Evolutionary conservation across 257 asterid species (phyloP).

Genomic region (Anisodus acutangulus): DNA sequence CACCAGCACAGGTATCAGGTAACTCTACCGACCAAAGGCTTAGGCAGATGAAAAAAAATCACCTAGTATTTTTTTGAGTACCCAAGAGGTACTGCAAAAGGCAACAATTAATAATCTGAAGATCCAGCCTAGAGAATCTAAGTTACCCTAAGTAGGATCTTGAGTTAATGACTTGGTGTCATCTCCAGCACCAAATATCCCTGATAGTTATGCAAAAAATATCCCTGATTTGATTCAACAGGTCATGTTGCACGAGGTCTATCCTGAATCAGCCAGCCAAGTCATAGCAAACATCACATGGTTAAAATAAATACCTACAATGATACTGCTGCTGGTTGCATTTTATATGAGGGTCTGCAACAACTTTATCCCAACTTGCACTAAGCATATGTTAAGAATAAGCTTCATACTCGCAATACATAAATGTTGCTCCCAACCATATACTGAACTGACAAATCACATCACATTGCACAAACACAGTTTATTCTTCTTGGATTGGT

Average conservation of each 20-base stretch:
- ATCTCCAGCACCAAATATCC: background rate
- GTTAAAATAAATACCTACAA: background rate
- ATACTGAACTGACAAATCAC: background rate
- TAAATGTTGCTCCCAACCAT: background rate
- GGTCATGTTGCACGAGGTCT: background rate
- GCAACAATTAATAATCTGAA: background rate
- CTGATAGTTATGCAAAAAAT: background rate
- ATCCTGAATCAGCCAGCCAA: slow-evolving; percentile 13
- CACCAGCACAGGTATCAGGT: background rate
- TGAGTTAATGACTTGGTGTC: background rate
- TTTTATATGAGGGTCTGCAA: background rate
- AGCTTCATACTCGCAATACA: slow-evolving; percentile 6
- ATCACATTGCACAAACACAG: background rate
- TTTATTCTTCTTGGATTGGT: background rate
- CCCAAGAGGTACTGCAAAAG: background rate
- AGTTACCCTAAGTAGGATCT: background rate
- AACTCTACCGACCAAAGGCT: background rate
- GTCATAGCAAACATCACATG: background rate
- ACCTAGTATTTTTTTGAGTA: background rate
- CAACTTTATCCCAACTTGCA: slow-evolving; percentile 6
- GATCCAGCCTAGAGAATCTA: background rate
- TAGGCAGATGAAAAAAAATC: background rate
- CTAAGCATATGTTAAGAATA: background rate
- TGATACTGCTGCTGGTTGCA: slow-evolving; percentile 3
- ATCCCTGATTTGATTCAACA: background rate